Evolutionary conservation across 768 basidiomycete species (phyloP).

Genomic region (Boletus sp.): DNA sequence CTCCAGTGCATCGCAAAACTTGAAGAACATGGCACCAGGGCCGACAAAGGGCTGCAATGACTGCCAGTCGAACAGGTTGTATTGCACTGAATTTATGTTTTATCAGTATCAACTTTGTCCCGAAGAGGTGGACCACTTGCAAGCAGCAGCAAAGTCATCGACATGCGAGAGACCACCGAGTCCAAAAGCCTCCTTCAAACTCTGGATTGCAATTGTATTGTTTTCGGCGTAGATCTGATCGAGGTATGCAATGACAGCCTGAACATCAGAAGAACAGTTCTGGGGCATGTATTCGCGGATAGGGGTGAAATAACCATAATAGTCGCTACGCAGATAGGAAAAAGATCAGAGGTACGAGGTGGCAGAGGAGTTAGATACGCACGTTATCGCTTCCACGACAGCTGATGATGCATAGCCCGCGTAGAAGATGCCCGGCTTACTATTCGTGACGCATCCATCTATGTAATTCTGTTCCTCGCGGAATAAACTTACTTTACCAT

Average conservation of each 20-base stretch:
- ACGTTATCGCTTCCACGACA: slow-evolving; percentile 45
- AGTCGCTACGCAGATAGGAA: slow-evolving; percentile 16
- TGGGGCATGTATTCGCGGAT: slow-evolving; percentile 62
- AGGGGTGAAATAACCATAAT: slow-evolving; percentile 61
- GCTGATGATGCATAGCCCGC: slow-evolving; percentile 46
- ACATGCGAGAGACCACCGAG: slow-evolving; percentile 53
- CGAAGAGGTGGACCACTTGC: slow-evolving; percentile 28
- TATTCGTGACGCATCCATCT: slow-evolving; percentile 13
- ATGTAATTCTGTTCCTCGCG: background rate
- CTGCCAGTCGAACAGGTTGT: slow-evolving; percentile 69
- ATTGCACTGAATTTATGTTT: slow-evolving; percentile 38
- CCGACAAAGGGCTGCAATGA: slow-evolving; percentile 49
- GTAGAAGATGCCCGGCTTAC: slow-evolving; percentile 39
- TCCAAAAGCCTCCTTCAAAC: slow-evolving; percentile 57
- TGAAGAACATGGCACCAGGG: slow-evolving; percentile 34
- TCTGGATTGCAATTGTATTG: slow-evolving; percentile 45
- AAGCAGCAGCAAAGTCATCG: slow-evolving; percentile 63
- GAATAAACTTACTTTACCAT: slow-evolving; percentile 56
- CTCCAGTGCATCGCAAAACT: slow-evolving; percentile 40
- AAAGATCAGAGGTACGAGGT: background rate
- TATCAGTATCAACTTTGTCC: slow-evolving; percentile 10
- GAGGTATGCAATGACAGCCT: slow-evolving; percentile 58
- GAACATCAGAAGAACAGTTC: slow-evolving; percentile 73
- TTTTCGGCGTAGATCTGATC: slow-evolving; percentile 52
- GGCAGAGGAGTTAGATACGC: slow-evolving; percentile 11